Evolutionary conservation across 2,329 filamentous ascomycete genomes (phyloP), one percentile per base, ranked within the genome.

Genomic region (Trichoderma cornu-damae): DNA sequence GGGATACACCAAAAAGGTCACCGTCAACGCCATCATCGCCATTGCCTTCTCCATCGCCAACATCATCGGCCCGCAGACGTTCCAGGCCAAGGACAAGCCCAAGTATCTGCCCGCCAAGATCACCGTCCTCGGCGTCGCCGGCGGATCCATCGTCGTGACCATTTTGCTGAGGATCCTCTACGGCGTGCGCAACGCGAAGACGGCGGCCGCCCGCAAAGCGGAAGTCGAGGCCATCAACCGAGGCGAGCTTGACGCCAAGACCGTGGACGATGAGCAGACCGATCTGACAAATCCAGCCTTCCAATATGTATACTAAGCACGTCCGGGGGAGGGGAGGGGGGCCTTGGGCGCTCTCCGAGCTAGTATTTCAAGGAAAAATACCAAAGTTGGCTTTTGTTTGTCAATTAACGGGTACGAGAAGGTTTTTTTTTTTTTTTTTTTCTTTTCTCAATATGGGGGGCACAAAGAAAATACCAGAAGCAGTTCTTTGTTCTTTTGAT

Each of bases 21-120:
- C 75, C 0, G 68, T 70, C 3, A 74, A 74, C 2, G 75, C 73
- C 0, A 67, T 76, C 35, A 73, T 78, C 7, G 77, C 77, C 61
- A 58, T 76, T 1, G 73, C 70, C 4, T 75, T 75, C 59, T 77
- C 73, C 42, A 63, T 70, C 2, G 76, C 75, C n/a, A 79, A 78
- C 55, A 72, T 79, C 52, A 73, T 63, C 22, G 60, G 60, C 16
- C 64, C 62, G 9, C 62, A 65, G 53, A 66, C 62, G 6, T 64
- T 65, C 55, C 60, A 61, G 28, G 52, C 74, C 2, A 74, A 77
- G 58, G 77, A 80, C 62, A 70, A 74, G 1, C 78, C 78, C 0
- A 66, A 71, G 2, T 83, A 83, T 50, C 66, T 72, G 37, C 82
- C 79, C 0, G 80, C 79, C 6, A 80, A 77, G 57, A 67, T 80